phyloP scores from a whole-genome alignment of 2,329 filamentous ascomycete species.

The Coleophoma cylindrospora region DNA sequence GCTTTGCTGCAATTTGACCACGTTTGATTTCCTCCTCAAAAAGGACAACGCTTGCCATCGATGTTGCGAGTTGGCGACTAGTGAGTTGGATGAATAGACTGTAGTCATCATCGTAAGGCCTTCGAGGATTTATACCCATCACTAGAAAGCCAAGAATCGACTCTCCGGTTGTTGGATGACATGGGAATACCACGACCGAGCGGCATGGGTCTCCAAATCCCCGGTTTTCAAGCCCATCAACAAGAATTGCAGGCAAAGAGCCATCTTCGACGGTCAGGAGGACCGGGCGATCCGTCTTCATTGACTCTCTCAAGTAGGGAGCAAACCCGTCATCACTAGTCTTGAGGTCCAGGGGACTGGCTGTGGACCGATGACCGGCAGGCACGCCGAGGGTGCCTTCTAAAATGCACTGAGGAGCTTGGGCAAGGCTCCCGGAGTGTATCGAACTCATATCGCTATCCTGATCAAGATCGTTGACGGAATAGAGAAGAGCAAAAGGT shows the following conservation, averaged over 20 bases:
- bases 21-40: conserved; percentile 80
- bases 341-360: conserved; percentile 61
- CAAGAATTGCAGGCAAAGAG: conserved; percentile 58
- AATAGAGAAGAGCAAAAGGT: conserved; percentile 74
- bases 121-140: conserved; percentile 71
- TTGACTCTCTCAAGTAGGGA: conserved; percentile 70
- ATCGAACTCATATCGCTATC: conserved; percentile 71
- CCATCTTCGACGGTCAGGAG: conserved; percentile 62
- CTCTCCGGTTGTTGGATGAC: conserved; percentile 70
- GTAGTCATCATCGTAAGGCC: conserved; percentile 78
- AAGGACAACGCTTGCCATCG: conserved; percentile 73
- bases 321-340: conserved; percentile 69
- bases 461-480: conserved; percentile 57
- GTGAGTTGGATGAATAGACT: conserved; percentile 71
- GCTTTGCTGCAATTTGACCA: conserved; percentile 66
- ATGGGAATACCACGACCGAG: conserved; percentile 71
- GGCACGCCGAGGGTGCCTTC: conserved; percentile 70
- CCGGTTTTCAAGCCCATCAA: conserved; percentile 63
- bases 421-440: conserved; percentile 59
- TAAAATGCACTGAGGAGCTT: conserved; percentile 60
- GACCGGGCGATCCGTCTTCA: conserved; percentile 62
- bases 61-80: conserved; percentile 71
- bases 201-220: conserved; percentile 68
- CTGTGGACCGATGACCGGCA: conserved; percentile 54
- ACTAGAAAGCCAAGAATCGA: conserved; percentile 73